phyloP scores from a whole-genome alignment of 768 basidiomycete species.

The Boletus sensibilis region DNA sequence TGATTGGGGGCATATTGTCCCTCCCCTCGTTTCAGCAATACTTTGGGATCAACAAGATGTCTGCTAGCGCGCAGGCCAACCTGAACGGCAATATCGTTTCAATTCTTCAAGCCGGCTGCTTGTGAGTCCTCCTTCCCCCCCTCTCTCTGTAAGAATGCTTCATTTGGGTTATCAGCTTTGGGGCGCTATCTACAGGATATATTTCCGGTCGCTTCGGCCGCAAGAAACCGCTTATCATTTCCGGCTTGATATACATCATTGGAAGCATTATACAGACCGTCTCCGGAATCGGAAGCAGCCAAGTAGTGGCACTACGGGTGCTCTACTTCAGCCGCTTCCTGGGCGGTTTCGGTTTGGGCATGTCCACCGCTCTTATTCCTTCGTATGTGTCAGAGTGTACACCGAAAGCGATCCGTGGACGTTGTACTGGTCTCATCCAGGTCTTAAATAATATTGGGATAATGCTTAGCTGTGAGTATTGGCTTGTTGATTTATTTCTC shows the following conservation, averaged over 20 bases:
- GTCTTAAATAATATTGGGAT: constrained; percentile 31
- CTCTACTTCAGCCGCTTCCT: constrained; percentile 55
- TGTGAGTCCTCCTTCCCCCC: constrained; percentile 35
- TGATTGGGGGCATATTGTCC: constrained; percentile 51
- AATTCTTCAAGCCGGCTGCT: constrained; percentile 47
- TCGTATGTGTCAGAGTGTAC: constrained; percentile 52
- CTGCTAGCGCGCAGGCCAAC: constrained; percentile 37
- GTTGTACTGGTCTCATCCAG: constrained; percentile 48
- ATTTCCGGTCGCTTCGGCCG: constrained; percentile 45
- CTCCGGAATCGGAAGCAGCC: constrained; percentile 41
- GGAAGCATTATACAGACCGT: constrained; percentile 49
- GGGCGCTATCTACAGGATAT: constrained; percentile 42
- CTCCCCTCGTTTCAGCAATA: constrained; percentile 46
- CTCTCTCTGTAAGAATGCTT: not conserved
- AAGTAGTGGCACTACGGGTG: constrained; percentile 35
- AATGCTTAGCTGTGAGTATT: constrained; percentile 35
- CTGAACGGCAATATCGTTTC: constrained; percentile 54
- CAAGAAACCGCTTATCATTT: constrained; percentile 42
- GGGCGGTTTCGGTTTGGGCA: constrained; percentile 59
- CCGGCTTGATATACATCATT: constrained; percentile 47
- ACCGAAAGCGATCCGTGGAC: constrained; percentile 47
- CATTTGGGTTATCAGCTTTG: constrained; percentile 34
- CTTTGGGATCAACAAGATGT: constrained; percentile 45
- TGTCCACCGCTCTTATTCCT: constrained; percentile 49
- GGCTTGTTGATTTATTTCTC: not conserved